Conservation (phyloP, 2,329 filamentous ascomycete species). For the Dactylellina drechsleri region DNA sequence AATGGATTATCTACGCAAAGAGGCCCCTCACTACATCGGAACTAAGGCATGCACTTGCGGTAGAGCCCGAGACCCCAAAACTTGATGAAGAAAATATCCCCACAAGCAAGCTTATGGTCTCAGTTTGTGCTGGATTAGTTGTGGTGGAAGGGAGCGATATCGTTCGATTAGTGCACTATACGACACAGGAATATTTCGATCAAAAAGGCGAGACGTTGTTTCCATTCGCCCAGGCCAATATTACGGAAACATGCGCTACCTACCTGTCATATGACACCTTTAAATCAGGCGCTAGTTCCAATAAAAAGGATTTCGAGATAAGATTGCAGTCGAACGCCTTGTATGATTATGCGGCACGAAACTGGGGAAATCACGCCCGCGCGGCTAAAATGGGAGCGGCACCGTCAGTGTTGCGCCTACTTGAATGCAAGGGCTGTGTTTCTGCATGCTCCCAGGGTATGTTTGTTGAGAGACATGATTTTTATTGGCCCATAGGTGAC, state of each 20-base stretch:
- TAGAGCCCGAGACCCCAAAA: conserved; percentile 1
- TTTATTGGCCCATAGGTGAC: too few species aligned
- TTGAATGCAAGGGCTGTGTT: neutral
- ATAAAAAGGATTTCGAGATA: neutral
- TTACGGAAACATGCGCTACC: conserved; percentile 19
- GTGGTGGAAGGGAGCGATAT: conserved; percentile 58
- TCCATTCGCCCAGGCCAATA: neutral
- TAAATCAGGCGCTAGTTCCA: neutral
- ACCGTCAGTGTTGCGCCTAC: conserved; percentile 1
- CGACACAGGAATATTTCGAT: conserved; percentile 59
- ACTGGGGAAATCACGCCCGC: conserved; percentile 32
- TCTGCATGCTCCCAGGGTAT: neutral
- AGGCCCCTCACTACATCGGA: conserved; percentile 21
- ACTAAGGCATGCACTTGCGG: conserved; percentile 19
- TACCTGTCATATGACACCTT: conserved; percentile 27
- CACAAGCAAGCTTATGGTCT: conserved; percentile 9
- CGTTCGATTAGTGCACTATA: conserved; percentile 59
- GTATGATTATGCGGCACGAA: conserved; percentile 19
- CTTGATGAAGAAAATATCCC: conserved; percentile 26
- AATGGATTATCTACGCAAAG: conserved; percentile 20
- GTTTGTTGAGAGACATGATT: neutral
- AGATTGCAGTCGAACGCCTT: conserved; percentile 3
- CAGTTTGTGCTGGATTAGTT: conserved; percentile 59
- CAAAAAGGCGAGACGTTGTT: neutral
- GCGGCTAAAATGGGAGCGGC: neutral